phyloP scores from a whole-genome alignment of 2,329 filamentous ascomycete genomes.

The Nothopassalora personata region DNA sequence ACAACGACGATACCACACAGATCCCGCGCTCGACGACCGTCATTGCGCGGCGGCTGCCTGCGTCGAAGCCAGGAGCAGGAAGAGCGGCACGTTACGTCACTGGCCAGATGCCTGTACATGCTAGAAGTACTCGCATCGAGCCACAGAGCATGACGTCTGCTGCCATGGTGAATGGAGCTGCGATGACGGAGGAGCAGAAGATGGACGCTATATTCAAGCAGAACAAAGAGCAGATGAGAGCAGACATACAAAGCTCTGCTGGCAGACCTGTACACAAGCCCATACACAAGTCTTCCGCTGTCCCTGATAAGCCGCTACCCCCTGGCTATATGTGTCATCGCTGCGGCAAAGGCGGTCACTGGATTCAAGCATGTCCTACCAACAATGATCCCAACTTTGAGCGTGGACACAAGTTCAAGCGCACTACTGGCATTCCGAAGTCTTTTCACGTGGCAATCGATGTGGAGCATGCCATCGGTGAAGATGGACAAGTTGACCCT shows the following conservation, averaged over 20 bases:
- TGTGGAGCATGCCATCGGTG: conserved; percentile 70
- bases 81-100: conserved; percentile 92
- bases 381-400: conserved; percentile 97
- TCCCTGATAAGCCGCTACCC: conserved; percentile 88
- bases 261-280: conserved; percentile 51
- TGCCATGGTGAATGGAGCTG: conserved; percentile 56
- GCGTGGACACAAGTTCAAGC: conserved; percentile 85
- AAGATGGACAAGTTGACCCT: conserved; percentile 73
- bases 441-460: conserved; percentile 95
- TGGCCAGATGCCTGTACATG: conserved; percentile 86
- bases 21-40: conserved; percentile 93
- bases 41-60: conserved; percentile 79
- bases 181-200: conserved; percentile 88
- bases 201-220: conserved; percentile 88
- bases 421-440: conserved; percentile 92
- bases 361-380: conserved; percentile 97
- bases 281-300: conserved; percentile 60
- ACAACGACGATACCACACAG: conserved; percentile 96
- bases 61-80: conserved; percentile 77
- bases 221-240: conserved; percentile 85
- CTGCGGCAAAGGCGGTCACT: conserved; percentile 93
- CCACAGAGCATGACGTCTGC: conserved; percentile 39
- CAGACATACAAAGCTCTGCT: conserved; percentile 88
- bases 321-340: conserved; percentile 94
- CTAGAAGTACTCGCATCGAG: conserved; percentile 71